Evolutionary conservation across 2,329 filamentous ascomycete species (phyloP), one percentile per base, ranked within the genome.

Genomic region (Cadophora luteo-olivacea): DNA sequence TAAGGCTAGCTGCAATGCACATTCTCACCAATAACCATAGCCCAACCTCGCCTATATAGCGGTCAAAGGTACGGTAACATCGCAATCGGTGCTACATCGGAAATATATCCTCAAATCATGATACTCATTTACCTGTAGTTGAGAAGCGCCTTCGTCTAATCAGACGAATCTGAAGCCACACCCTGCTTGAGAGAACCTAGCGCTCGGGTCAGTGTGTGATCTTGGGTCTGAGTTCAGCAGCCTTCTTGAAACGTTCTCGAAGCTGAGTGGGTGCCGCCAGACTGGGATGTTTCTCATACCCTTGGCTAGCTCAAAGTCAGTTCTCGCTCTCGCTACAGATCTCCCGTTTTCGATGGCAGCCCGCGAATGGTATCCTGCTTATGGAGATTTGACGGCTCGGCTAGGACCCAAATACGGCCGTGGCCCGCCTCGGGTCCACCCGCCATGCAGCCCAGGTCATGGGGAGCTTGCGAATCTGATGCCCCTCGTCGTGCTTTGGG

Each of bases 181-280:
- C 29, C 29, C n/a, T 16, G 24, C 12, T 33, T n/a, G 11, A 14
- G 55, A n/a, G 19, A 57, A 14, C 55, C 57, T 38, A 5, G 24
- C 22, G 22, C 57, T 45, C 22, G 33, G 57, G 33, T 25, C 57
- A 45, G 22, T 5, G 36, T 25, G 36, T 22, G 57, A 60, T 45
- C 57, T 7, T 41, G 25, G 24, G 4, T 12, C 4, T 24, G 11
- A 19, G 22, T 16, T 60, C 29, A 57, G 54, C 33, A 57, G n/a
- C 55, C 22, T 60, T 60, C 57, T 41, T 60, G 33, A 24, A 60
- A 60, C 57, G 57, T 60, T 60, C 57, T 60, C 57, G 57, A 60
- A 60, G 57, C 36, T 60, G n/a, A 60, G 9, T 60, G 33, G 57
- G n/a, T 41, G 33, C 33, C 22, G 57, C n/a, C 12, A 11, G 38